Evolutionary conservation across 495 filamentous ascomycete genomes (phyloP).

Genomic region (Tuber aestivum): DNA sequence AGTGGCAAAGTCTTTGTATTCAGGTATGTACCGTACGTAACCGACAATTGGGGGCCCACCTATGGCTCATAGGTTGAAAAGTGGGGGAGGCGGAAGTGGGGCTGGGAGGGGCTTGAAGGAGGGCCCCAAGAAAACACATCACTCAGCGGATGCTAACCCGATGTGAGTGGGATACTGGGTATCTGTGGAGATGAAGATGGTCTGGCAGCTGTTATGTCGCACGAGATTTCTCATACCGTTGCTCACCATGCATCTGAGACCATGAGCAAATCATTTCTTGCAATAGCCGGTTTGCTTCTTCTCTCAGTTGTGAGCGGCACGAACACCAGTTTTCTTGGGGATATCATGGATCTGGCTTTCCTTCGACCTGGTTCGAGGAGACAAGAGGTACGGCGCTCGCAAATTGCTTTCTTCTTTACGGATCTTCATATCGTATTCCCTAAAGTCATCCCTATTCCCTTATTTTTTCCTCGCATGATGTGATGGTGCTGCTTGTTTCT

Average conservation of each 20-base stretch:
- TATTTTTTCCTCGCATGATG: neutral
- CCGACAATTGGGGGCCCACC: neutral
- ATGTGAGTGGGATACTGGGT: constrained; percentile 60
- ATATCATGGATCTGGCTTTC: constrained; percentile 58
- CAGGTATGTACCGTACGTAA: constrained; percentile 54
- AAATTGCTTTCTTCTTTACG: neutral
- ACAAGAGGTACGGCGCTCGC: constrained; percentile 51
- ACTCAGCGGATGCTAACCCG: neutral
- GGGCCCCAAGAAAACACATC: neutral
- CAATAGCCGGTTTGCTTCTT: constrained; percentile 51
- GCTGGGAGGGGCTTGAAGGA: neutral
- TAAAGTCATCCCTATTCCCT: neutral
- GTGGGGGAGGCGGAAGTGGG: neutral
- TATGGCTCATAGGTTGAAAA: neutral
- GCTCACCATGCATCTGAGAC: constrained; percentile 74
- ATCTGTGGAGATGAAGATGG: constrained; percentile 67
- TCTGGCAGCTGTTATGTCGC: constrained; percentile 70
- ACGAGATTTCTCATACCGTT: constrained; percentile 91
- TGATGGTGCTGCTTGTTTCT: neutral
- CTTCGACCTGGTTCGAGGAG: constrained; percentile 63
- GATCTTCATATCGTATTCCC: constrained; percentile 1
- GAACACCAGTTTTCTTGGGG: constrained; percentile 58
- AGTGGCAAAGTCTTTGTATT: constrained; percentile 91
- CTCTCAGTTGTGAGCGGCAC: constrained; percentile 54
- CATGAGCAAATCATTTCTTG: constrained; percentile 58